Conservation (phyloP, 192 early-diverging fungal species). For the Coemansia sp. region DNA sequence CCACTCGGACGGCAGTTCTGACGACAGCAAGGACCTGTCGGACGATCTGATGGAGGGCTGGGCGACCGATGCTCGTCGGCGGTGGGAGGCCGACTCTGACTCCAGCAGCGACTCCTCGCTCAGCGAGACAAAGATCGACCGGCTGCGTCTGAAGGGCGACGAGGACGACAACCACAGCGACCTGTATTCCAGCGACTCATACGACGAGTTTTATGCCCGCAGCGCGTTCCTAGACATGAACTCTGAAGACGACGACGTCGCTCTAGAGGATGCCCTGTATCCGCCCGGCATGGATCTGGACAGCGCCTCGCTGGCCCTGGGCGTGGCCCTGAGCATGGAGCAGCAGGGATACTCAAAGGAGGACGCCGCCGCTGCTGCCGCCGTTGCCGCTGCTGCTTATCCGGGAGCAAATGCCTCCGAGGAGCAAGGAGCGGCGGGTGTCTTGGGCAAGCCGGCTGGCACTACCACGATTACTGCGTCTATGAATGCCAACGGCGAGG, state of each 20-base stretch:
- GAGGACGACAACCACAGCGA: slow-evolving; percentile 32
- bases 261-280: slow-evolving; percentile 18
- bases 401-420: slow-evolving; percentile 10
- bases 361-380: slow-evolving; percentile 37
- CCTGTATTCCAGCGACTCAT: slow-evolving; percentile 45
- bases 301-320: slow-evolving; percentile 48
- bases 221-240: slow-evolving; percentile 36
- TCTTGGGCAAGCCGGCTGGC: slow-evolving; percentile 14
- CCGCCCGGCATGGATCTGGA: slow-evolving; percentile 35
- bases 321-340: slow-evolving; percentile 54
- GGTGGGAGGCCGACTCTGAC: slow-evolving; percentile 21
- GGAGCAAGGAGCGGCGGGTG: neutral
- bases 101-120: slow-evolving; percentile 27
- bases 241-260: slow-evolving; percentile 12
- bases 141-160: slow-evolving; percentile 32
- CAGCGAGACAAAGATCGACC: slow-evolving; percentile 32
- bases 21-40: slow-evolving; percentile 22
- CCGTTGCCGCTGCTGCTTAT: slow-evolving; percentile 38
- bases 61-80: slow-evolving; percentile 29
- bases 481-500: slow-evolving; percentile 52
- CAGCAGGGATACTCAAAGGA: slow-evolving; percentile 53
- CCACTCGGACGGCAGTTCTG: slow-evolving; percentile 11
- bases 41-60: slow-evolving; percentile 43
- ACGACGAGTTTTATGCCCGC: slow-evolving; percentile 45
- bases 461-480: slow-evolving; percentile 49